Evolutionary conservation across 1,139 yeast genomes (phyloP).

Genomic region (Candida glucosophila): DNA sequence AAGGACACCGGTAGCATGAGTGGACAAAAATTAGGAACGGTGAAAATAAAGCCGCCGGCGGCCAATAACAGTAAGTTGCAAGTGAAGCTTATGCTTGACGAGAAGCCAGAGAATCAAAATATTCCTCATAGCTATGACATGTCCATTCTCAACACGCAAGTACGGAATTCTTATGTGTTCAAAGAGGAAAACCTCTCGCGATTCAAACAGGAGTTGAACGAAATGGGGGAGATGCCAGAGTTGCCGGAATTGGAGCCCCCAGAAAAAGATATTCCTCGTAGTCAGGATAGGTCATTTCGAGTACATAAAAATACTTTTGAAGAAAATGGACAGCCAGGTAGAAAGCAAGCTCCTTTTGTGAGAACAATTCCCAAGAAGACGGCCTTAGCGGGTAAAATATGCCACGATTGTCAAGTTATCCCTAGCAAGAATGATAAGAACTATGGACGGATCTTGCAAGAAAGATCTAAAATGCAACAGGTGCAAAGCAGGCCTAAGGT

Average conservation of each 20-base stretch:
- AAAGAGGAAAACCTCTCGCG: conserved; percentile 77
- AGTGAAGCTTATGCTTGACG: conserved; percentile 51
- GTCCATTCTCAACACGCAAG: conserved; percentile 66
- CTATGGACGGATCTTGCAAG: conserved; percentile 41
- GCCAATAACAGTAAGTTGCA: conserved; percentile 33
- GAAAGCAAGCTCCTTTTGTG: conserved; percentile 58
- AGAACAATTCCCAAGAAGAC: conserved; percentile 84
- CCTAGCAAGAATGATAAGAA: conserved; percentile 70
- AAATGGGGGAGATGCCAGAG: conserved; percentile 39
- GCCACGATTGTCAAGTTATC: conserved; percentile 84
- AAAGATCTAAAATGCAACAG: conserved; percentile 41
- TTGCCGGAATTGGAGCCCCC: conserved; percentile 32
- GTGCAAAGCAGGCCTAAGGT: conserved; percentile 57
- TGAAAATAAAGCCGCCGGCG: conserved; percentile 48
- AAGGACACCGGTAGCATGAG: conserved; percentile 49
- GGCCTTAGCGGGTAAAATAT: conserved; percentile 74
- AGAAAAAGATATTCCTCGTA: conserved; percentile 19
- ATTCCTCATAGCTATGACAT: conserved; percentile 85
- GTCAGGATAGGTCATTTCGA: conserved; percentile 18
- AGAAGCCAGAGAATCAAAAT: conserved; percentile 27
- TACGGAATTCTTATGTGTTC: conserved; percentile 81
- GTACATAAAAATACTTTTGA: conserved; percentile 19
- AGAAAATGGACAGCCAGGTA: conserved; percentile 16
- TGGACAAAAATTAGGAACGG: conserved; percentile 76
- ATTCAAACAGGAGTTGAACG: conserved; percentile 51